Evolutionary conservation across 805 yeast genomes (phyloP), one percentile per base, ranked within the genome.

Genomic region (Schizosaccharomyces japonicus): DNA sequence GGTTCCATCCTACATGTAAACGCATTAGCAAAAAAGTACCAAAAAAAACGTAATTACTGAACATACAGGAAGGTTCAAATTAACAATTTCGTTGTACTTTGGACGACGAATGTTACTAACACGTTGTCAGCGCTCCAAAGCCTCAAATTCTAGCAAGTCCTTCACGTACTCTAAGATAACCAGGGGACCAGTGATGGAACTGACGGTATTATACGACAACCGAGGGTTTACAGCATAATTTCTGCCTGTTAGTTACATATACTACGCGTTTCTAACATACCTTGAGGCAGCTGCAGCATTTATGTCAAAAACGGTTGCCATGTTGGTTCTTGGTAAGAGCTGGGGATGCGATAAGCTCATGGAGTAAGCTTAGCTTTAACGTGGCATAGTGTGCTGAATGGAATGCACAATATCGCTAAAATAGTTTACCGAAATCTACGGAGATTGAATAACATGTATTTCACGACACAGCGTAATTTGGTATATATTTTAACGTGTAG

Each of bases 141-240:
- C 21, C 5, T 5, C 17, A 48, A 21, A 36, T 49, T 54, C 15
- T 13, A 10, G 27, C 23, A 19, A 6, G 15, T 8, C 25, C 4
- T 2, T 52, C 80, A 80, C 90, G 53, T 80, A 78, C 61, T 80
- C 87, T 55, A 80, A 66, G 56, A 80, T 85, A 52, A 90, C 98
- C 63, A 90, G 73, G 4, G 99, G 99, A 52, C 99, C 99, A 64
- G 92, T 90, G 58, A 90, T 93, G 64, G 96, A 96, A 49, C 87
- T 87, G 52, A 90, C 98, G 28, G 98, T 90, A 69, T 90, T 90
- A 67, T 90, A 90, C 58, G 34, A 30, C 13, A 45, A 25, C 13
- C 39, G n/a, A 25, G 47, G 47, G 15, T 45, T 30, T n/a, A 45
- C 28, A 23, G 29, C n/a, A 25, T 45, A 31, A 26, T 45, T 27